Evolutionary conservation across 2,329 filamentous ascomycete species (phyloP), one percentile per base, ranked within the genome.

Genomic region (Verticillium alfalfae): DNA sequence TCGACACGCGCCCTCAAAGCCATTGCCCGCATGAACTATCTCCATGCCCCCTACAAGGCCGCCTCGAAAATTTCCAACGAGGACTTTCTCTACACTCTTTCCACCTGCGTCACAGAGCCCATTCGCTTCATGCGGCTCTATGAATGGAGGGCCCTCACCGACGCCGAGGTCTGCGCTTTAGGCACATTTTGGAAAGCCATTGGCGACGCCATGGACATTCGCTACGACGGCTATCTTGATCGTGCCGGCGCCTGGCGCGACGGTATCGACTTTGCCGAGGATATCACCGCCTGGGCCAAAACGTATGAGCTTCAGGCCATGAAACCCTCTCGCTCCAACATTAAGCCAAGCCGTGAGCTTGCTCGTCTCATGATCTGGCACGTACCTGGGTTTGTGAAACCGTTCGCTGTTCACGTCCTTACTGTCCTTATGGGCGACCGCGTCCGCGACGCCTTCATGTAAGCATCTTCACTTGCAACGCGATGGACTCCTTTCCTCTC

Each of bases 121-220:
- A 72, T 84, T 36, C 78, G 81, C 15, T 92, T 89, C 79, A 81
- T 90, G 37, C 71, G 79, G 5, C 75, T 76, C 6, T 90, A 86
- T 67, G 91, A 94, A 70, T 94, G 90, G 90, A 83, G 91, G 2
- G 45, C 75, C 5, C 71, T 91, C 26, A 88, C 82, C 16, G 84
- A 88, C 0, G 79, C 93, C 73, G 91, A 93, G 72, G 72, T 78
- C 10, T 90, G 88, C 64, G 89, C 88, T 0, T 73, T 88, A 36
- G 87, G 84, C 16, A 86, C 84, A 0, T 86, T 90, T 68, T 93
- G 89, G 89, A 90, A 90, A 72, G 80, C 80, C 59, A 75, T 91
- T 16, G 90, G 89, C 15, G 87, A 92, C 67, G 84, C 84, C 59
- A 89, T 93, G 84, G 81, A 79, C 0, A 89, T 93, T 64, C 71